Base-by-base conservation (phyloP, 306 rosid genomes). In the Nissolia schottii region DNA sequence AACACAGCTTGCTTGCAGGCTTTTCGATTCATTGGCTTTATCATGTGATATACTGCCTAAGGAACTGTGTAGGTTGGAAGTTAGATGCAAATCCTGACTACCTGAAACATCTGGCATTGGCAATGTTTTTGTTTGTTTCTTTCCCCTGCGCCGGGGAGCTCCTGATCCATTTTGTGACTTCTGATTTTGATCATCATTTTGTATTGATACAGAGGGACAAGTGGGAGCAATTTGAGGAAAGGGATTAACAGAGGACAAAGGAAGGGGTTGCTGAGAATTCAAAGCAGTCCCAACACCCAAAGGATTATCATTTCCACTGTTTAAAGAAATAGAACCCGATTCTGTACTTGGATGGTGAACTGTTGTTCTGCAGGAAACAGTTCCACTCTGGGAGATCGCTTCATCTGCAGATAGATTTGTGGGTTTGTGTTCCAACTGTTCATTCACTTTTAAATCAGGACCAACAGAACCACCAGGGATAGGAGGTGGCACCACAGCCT, bases 91-190 rank as follows among this genome's bases (percentile, higher is more conserved):
- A 76, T 79, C 77, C 75, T 63, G 83, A 69, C 73, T 81, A 79
- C 71, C 82, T 54, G 77, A 57, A 23, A 73, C 79, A 77, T 82
- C 83, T 50, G 86, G 80, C 75, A 60, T 79, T 38, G 77, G 64
- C 27, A 77, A 64, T 45, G 50, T 15, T 45, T 76, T 61, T 16
- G 84, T 82, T 68, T 81, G 92, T 75, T 87, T 92, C 89, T 75
- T 95, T 62, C 96, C 99, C 85, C 96, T 84, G 32, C 96, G 96
- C 34, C 93, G 87, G 7, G 93, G 71, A 70, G 78, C 77, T 58
- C 91, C 94, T 6, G 69, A 82, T 31, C 86, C 90, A 82, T 37
- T 75, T 48, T 88, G 97, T 10, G 81, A 76, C 81, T 84, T 91
- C 81, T 56, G 87, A 81, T 64, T 70, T 77, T 76, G 84, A 62